Percentiles rank a stretch among this genome's conserved stretches.
Conservation (phyloP, 192 early-diverging fungal genomes). For the Entrophospora sp. region DNA sequence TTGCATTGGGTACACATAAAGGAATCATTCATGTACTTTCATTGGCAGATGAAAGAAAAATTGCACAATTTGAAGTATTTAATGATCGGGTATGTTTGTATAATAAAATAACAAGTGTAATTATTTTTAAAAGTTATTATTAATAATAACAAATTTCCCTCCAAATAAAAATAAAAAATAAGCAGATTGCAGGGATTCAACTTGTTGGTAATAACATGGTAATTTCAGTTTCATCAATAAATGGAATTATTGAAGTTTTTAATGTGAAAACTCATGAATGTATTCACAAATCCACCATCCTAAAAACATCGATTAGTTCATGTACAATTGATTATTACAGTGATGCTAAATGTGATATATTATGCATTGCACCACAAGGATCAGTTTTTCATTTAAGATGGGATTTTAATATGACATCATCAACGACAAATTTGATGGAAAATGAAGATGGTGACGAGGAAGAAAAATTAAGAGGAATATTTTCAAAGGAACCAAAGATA, state of each 20-base stretch:
- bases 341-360: not conserved
- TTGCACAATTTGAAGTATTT: not conserved
- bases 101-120: too few species aligned
- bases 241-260: not conserved
- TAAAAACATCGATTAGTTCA: not conserved
- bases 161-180: too few species aligned
- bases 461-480: not conserved
- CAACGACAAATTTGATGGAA: too few species aligned
- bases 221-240: slow-evolving; percentile 1
- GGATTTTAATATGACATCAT: too few species aligned
- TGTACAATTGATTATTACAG: not conserved
- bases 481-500: not conserved
- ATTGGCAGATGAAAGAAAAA: not conserved
- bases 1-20: slow-evolving; percentile 1
- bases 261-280: not conserved
- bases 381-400: not conserved
- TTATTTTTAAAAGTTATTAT: not conserved
- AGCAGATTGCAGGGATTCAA: not conserved
- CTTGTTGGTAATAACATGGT: not conserved
- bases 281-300: not conserved
- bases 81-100: not conserved
- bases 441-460: not conserved
- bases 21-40: not conserved
- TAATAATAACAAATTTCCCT: too few species aligned
- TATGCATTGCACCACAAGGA: slow-evolving; percentile 1